Percentiles rank a stretch among this genome's conserved stretches.
These are phyloP conservation scores for Chalara sp. DNA, from an alignment of 2,329 filamentous ascomycete species.

Conservation along the genomic window DNA sequence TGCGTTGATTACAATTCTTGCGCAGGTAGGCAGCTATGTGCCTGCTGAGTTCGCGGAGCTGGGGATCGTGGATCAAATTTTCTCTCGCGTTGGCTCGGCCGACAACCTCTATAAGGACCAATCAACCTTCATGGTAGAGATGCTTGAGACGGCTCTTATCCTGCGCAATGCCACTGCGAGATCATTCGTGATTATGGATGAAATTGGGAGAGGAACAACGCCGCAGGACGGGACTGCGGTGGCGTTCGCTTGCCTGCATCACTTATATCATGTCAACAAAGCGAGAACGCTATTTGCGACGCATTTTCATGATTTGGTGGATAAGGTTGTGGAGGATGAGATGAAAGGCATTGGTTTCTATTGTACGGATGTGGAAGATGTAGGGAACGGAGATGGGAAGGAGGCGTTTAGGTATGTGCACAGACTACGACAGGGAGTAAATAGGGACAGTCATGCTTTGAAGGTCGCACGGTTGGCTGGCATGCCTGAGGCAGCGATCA, in stretches of 20 bases:
- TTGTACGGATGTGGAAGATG: slow-evolving; percentile 85
- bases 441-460: slow-evolving; percentile 80
- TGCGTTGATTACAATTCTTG: slow-evolving; percentile 86
- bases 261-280: slow-evolving; percentile 70
- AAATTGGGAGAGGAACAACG: slow-evolving; percentile 90
- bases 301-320: slow-evolving; percentile 82
- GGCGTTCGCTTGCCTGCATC: slow-evolving; percentile 79
- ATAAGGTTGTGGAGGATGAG: slow-evolving; percentile 58
- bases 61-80: slow-evolving; percentile 91
- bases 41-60: slow-evolving; percentile 81
- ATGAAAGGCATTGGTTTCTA: slow-evolving; percentile 45
- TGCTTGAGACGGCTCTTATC: slow-evolving; percentile 92
- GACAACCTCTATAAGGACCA: slow-evolving; percentile 94
- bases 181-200: slow-evolving; percentile 97
- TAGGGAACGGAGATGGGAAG: slow-evolving; percentile 30
- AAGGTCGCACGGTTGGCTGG: slow-evolving; percentile 91
- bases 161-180: slow-evolving; percentile 74
- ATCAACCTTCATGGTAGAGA: slow-evolving; percentile 99
- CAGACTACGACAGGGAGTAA: slow-evolving; percentile 72
- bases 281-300: slow-evolving; percentile 87
- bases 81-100: slow-evolving; percentile 86
- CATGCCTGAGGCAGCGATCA: slow-evolving; percentile 65
- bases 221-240: slow-evolving; percentile 88
- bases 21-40: slow-evolving; percentile 88
- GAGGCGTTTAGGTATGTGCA: slow-evolving; percentile 83